phyloP scores from a whole-genome alignment of 345 rosid species.

The Aquilaria malaccensis region DNA sequence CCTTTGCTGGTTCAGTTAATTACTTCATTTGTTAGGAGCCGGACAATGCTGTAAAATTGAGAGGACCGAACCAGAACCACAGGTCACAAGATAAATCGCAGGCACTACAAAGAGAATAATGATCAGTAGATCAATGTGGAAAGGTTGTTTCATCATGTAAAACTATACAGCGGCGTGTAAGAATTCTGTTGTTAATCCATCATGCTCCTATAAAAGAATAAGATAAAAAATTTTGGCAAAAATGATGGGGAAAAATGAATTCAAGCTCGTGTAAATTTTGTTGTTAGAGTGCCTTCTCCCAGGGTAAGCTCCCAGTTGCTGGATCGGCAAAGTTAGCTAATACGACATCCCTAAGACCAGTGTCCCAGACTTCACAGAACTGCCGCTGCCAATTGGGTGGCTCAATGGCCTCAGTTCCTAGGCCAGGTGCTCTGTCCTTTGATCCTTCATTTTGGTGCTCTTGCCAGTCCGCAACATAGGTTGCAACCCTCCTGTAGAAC shows the following conservation, averaged over 20 bases:
- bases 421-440: slow-evolving; percentile 89
- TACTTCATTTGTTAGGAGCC: not conserved
- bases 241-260: slow-evolving; percentile 26
- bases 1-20: not conserved
- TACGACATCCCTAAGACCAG: slow-evolving; percentile 78
- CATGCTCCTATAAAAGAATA: slow-evolving; percentile 15
- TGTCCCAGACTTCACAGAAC: slow-evolving; percentile 98
- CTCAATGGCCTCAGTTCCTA: slow-evolving; percentile 84
- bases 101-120: not conserved
- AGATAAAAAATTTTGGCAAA: slow-evolving; percentile 5
- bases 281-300: slow-evolving; percentile 56
- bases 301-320: slow-evolving; percentile 58
- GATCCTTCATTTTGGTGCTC: slow-evolving; percentile 89
- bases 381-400: slow-evolving; percentile 68
- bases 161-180: slow-evolving; percentile 32
- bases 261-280: slow-evolving; percentile 14
- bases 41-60: not conserved
- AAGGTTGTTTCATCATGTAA: slow-evolving; percentile 24
- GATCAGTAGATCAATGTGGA: not conserved
- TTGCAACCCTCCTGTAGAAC: slow-evolving; percentile 87
- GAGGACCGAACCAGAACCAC: not conserved
- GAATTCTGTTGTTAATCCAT: slow-evolving; percentile 21
- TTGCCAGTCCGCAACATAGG: slow-evolving; percentile 93
- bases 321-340: slow-evolving; percentile 68
- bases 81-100: not conserved